phyloP scores from a whole-genome alignment of 192 early-diverging fungal species.

The Rhizophagus clarus region DNA sequence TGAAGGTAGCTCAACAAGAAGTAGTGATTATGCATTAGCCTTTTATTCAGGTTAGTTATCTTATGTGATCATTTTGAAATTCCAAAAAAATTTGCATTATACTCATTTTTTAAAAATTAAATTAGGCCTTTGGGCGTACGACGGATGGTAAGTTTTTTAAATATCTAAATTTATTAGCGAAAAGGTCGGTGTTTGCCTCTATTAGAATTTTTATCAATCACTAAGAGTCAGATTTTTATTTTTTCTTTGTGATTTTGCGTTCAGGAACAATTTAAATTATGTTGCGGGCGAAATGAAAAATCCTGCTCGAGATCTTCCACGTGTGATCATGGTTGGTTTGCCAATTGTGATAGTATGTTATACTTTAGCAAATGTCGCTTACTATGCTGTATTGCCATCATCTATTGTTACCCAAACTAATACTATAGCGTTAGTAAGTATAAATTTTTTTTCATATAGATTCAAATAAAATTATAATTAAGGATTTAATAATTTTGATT shows the following conservation, averaged over 20 bases:
- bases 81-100: background rate
- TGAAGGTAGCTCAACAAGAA: constrained; percentile 50
- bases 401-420: constrained; percentile 68
- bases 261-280: constrained; percentile 80
- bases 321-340: constrained; percentile 77
- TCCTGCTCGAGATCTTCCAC: constrained; percentile 77
- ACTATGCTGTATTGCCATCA: constrained; percentile 75
- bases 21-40: constrained; percentile 73
- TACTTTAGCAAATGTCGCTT: constrained; percentile 80
- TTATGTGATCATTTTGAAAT: background rate
- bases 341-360: constrained; percentile 73
- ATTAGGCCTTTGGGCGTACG: constrained; percentile 64
- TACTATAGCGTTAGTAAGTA: constrained; percentile 56
- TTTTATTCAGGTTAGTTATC: constrained; percentile 60
- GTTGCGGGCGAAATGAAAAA: constrained; percentile 83
- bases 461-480: background rate
- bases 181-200: background rate
- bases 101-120: background rate
- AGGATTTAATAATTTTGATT: background rate
- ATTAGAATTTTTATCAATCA: background rate
- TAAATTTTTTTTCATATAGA: background rate
- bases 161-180: constrained; percentile 43
- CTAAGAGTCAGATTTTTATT: constrained; percentile 6
- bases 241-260: constrained; percentile 46
- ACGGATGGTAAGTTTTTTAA: constrained; percentile 54